Evolutionary conservation across 305 asterid genomes (phyloP), one percentile per base, ranked within the genome.

Genomic region (Coffea humblotiana): DNA sequence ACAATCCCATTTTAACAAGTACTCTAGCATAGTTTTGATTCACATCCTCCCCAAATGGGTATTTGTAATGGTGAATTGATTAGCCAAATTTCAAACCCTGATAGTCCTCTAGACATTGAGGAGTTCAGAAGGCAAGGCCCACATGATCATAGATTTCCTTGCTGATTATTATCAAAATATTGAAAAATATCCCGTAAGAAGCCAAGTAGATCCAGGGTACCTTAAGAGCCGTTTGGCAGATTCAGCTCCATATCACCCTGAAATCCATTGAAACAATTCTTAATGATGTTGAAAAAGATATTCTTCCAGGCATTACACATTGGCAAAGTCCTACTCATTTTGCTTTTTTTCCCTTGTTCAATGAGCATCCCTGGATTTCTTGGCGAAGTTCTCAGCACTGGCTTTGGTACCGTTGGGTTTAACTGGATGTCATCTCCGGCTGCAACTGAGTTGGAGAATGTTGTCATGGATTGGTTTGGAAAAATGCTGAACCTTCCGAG

Each of bases 61-160:
- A 64, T 32, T 25, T 14, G n/a, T 8, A n/a, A 64, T 64, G 15
- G 32, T 12, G 32, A 64, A 23, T 2, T 61, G 43, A 40, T 40
- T 40, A 40, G 43, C 40, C 77, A 79, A 61, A 45, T 5, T 19
- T 19, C 61, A 72, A 70, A 81, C 80, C 76, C 90, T 89, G 3
- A 5, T 40, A 92, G 89, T 6, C 94, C 93, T 7, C 84, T 92
- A 0, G 94, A 92, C 82, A 89, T 93, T 8, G 94, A 89, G 45
- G 93, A 90, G 75, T 40, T 40, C 88, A 43, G 94, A 37, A 79
- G 90, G 56, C 94, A 92, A 48, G 94, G 92, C 13, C n/a, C 92
- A 90, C 54, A 43, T 88, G 29, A 90, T 92, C 29, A 85, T 92
- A 25, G 94, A 92, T 64, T 32, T 32, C 32, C 32, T 32, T 32